A percentile compares a stretch with the other conserved stretches of the same genome.
These are phyloP conservation scores for Plasmodium coatneyi DNA, from an alignment of 169 alveolate genomes.

Conservation along the genomic window DNA sequence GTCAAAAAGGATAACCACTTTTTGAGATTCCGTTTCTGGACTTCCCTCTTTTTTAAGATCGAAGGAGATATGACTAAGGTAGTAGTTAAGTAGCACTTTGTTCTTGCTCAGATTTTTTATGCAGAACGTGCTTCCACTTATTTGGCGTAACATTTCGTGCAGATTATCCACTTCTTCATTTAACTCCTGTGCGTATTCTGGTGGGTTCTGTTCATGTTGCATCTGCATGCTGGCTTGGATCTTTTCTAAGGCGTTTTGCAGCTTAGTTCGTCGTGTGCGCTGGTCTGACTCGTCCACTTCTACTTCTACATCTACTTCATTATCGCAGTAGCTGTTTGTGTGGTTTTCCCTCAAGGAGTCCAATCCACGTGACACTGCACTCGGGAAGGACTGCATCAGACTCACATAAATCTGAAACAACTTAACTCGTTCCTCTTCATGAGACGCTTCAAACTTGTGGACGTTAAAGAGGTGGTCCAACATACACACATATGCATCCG, in stretches of 20 bases:
- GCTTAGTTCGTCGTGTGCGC: background rate
- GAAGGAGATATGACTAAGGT: constrained; percentile 20
- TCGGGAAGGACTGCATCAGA: background rate
- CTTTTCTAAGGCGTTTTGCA: background rate
- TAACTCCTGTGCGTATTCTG: background rate
- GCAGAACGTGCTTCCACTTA: background rate
- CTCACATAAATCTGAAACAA: constrained; percentile 51
- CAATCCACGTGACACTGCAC: background rate
- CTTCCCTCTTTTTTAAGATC: background rate
- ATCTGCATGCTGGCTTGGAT: background rate
- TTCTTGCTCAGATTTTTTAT: constrained; percentile 19
- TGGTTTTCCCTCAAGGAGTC: background rate
- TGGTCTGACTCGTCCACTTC: background rate
- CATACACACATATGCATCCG: constrained; percentile 24
- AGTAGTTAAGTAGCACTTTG: background rate
- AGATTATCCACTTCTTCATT: background rate
- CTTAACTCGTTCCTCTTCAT: constrained; percentile 28
- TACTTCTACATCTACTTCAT: no score
- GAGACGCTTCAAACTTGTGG: background rate
- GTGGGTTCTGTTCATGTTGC: background rate
- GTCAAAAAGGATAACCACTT: constrained; percentile 24
- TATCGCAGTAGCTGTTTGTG: no score
- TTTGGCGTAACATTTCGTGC: background rate
- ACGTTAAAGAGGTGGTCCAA: constrained; percentile 20
- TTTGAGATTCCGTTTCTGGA: background rate